Evolutionary conservation across 2,329 filamentous ascomycete genomes (phyloP), one percentile per base, ranked within the genome.

Genomic region (Claviceps arundinis): DNA sequence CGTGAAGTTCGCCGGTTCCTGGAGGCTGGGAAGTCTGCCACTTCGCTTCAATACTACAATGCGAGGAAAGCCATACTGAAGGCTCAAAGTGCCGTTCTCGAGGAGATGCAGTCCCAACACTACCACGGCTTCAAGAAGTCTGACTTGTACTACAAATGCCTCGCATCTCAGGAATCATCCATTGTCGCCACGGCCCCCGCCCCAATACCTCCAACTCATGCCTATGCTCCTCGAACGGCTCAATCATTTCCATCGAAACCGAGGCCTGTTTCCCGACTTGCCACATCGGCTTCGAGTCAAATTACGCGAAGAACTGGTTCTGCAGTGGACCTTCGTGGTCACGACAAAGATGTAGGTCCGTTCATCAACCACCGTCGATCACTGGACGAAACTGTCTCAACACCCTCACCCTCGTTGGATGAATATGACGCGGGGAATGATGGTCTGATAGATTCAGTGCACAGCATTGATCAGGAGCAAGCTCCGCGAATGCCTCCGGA

Each of bases 61-160:
- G 93, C 93, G 34, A 78, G 93, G 40, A 83, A 84, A 38, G 85
- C 89, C 37, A 84, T 98, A 24, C 66, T 98, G 41, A 80, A 79
- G 55, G 84, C 87, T 0, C 93, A 98, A 64, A 91, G 87, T 17
- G 77, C 81, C 2, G 85, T 90, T 0, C 76, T 96, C 52, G 87
- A 95, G 55, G 83, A 87, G 59, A 87, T 98, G 80, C 84, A 89
- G 61, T 80, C 81, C 22, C 80, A 78, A 14, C 81, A 95, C 62
- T 93, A 93, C 57, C 82, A 85, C 17, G 81, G 80, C 19, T 98
- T 98, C 72, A 95, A 90, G 63, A 87, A 83, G 59, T 95, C 93
- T 0, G 93, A 97, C 62, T 69, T 98, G 0, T 98, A 89, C 65
- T 97, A 93, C 73, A 98, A 98, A 65, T 96, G 90, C 64, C 75